Evolutionary conservation across 2,329 filamentous ascomycete species (phyloP), one percentile per base, ranked within the genome.

Genomic region (Scytalidium lignicola): DNA sequence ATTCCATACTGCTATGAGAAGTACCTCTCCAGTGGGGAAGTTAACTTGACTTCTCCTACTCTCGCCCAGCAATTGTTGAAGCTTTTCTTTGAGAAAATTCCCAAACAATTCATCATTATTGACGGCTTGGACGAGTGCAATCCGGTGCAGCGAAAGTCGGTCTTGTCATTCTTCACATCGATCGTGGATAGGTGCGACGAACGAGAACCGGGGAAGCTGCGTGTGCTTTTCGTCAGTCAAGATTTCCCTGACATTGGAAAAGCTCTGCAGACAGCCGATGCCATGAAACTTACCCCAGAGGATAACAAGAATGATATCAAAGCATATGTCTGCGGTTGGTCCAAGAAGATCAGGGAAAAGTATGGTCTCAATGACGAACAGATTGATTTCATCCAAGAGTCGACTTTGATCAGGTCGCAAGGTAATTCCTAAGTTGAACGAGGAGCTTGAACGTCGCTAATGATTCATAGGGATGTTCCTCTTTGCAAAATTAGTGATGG

Each of bases 81-180:
- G 19, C 48, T 55, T 3, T 58, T 58, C 15, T 51, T 67, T 1
- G 44, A 57, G 9, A 63, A 44, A n/a, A 42, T 51, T 13, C 26
- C 29, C 52, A 43, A 62, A 55, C 23, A 49, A 10, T 67, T 66
- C 44, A 56, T 72, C 8, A 53, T 74, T 2, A 55, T 74, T 39
- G 70, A 74, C 51, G 71, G 71, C 0, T 46, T 74, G n/a, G 70
- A 74, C 48, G 70, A 73, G 53, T 73, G 68, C 47, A 49, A 58
- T 10, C 43, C 45, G 43, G 49, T 55, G 0, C 57, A 71, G 18
- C 56, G 67, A 28, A 65, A 63, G 43, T 48, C 60, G 15, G 60
- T 71, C 13, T 23, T 64, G 10, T 47, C 49, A 13, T 66, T 61
- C 50, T 65, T 70, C 28, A 55, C 40, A 19, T 46, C 43, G 6